phyloP scores from a whole-genome alignment of 2,329 filamentous ascomycete species.

The Calonectria multiphialidica region DNA sequence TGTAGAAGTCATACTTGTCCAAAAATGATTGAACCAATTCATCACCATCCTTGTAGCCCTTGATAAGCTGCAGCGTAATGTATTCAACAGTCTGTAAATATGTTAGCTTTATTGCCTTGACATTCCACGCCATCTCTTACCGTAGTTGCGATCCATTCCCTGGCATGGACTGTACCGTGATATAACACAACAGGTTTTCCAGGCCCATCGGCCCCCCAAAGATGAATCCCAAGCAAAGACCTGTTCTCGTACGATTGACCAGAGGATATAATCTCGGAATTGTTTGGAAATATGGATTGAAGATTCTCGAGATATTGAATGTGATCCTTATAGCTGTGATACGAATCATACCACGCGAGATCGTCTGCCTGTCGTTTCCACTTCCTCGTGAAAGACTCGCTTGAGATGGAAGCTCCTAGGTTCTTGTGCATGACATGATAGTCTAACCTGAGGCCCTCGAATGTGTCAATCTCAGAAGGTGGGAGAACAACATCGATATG shows the following conservation, averaged over 20 bases:
- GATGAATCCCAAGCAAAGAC: neutral
- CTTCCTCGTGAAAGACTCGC: neutral
- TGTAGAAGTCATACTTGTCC: neutral
- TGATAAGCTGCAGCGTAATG: neutral
- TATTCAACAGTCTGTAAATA: neutral
- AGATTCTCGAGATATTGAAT: neutral
- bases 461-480: neutral
- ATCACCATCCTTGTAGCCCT: neutral
- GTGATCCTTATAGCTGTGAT: neutral
- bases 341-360: neutral
- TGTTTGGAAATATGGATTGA: neutral
- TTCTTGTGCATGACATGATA: neutral
- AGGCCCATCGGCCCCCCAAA: neutral
- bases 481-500: neutral
- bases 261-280: neutral
- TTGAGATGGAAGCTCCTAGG: neutral
- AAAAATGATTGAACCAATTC: neutral
- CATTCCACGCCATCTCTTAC: neutral
- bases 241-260: neutral
- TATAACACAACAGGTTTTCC: neutral
- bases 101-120: neutral
- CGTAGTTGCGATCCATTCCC: neutral
- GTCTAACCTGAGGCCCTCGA: neutral
- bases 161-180: neutral
- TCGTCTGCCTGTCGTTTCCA: neutral